A percentile compares a stretch with the other conserved stretches of the same genome.
These are phyloP conservation scores for Beauveria rudraprayagi DNA, from an alignment of 2,329 filamentous ascomycete genomes.

Conservation along the genomic window DNA sequence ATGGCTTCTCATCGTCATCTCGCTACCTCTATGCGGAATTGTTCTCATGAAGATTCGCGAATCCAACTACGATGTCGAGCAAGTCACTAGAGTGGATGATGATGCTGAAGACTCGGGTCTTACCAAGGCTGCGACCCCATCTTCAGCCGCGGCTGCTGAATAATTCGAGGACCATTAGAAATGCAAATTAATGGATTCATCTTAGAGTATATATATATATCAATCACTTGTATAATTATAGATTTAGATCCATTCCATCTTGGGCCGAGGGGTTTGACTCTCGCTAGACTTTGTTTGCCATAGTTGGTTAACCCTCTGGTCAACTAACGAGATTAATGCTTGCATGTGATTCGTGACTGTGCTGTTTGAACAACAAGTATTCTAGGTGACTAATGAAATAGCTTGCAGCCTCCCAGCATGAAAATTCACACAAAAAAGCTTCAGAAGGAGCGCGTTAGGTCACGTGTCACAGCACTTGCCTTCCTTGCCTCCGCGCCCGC, in stretches of 20 bases:
- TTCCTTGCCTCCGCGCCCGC: too few species aligned
- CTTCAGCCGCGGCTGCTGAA: neutral
- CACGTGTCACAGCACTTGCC: too few species aligned
- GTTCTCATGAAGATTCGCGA: conserved; percentile 17
- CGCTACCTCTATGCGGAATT: conserved; percentile 16
- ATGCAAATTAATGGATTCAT: neutral
- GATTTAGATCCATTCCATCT: neutral
- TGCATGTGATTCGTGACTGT: too few species aligned
- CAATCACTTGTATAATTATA: neutral
- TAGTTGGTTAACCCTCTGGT: too few species aligned
- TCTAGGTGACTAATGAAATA: too few species aligned
- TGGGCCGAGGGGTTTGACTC: too few species aligned
- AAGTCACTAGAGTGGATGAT: conserved; percentile 15
- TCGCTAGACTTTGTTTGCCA: too few species aligned
- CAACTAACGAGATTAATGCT: too few species aligned
- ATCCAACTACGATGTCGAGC: conserved; percentile 19
- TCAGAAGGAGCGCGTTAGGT: too few species aligned
- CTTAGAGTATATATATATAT: neutral
- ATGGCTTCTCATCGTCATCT: conserved; percentile 18
- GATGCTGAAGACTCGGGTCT: neutral
- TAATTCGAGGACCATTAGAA: neutral
- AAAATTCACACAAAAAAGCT: too few species aligned
- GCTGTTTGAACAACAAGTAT: too few species aligned
- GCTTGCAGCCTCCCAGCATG: too few species aligned
- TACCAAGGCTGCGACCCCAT: neutral